These are phyloP conservation scores for Globisporangium barbulae DNA, from an alignment of 352 stramenopile species.

Conservation along the genomic window DNA sequence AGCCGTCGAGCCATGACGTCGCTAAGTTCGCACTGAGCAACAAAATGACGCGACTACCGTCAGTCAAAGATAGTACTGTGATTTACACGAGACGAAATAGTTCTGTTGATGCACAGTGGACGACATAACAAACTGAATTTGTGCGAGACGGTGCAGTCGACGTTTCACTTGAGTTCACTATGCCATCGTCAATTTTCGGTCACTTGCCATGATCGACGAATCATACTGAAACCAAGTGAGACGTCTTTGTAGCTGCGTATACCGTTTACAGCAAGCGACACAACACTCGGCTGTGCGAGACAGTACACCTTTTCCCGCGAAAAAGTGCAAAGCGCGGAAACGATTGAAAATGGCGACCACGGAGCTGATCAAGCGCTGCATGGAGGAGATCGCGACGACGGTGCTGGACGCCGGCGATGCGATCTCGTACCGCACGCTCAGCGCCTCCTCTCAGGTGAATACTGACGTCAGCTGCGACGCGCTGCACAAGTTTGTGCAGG, in stretches of 20 bases:
- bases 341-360: conserved; percentile 6
- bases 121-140: neutral
- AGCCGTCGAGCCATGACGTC: conserved; percentile 3
- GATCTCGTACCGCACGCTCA: conserved; percentile 55
- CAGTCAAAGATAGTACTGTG: neutral
- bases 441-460: conserved; percentile 29
- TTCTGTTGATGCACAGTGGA: neutral
- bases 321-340: neutral
- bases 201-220: no score
- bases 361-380: conserved; percentile 32
- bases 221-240: no score
- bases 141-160: neutral
- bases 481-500: conserved; percentile 32
- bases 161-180: no score
- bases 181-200: no score
- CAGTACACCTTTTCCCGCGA: conserved; percentile 9
- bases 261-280: neutral
- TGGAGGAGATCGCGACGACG: conserved; percentile 49
- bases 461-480: conserved; percentile 28
- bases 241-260: neutral
- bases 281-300: neutral
- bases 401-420: conserved; percentile 54
- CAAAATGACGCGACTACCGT: conserved; percentile 15
- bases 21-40: neutral
- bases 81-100: conserved; percentile 1